Conservation (phyloP, 2,329 filamentous ascomycete species). For the Phialophora macrospora region DNA sequence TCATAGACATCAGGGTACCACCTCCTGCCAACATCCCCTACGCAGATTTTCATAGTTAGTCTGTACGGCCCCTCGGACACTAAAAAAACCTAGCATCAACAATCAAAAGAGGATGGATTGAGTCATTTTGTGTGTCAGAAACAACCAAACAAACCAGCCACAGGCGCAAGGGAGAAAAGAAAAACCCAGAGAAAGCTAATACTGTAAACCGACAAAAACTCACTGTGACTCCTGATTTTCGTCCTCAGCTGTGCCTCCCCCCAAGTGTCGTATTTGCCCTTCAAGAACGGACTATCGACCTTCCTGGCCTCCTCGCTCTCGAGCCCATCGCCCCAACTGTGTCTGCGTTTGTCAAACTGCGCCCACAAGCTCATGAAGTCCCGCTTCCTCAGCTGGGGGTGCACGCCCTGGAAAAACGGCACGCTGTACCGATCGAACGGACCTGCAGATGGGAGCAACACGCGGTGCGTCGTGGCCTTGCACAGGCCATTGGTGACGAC, state of each 20-base stretch:
- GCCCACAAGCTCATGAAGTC: conserved; percentile 48
- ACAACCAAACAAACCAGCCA: too few species aligned
- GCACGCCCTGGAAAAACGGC: conserved; percentile 58
- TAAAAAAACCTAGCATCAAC: not conserved
- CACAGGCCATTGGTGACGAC: conserved; percentile 51
- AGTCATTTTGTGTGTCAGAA: too few species aligned
- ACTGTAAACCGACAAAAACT: not conserved
- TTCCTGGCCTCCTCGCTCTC: conserved; percentile 47
- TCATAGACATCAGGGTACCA: conserved; percentile 58
- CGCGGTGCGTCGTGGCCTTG: conserved; percentile 52
- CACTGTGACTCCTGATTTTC: conserved; percentile 58
- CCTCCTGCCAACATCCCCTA: conserved; percentile 50
- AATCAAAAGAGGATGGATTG: not conserved
- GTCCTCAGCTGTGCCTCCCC: conserved; percentile 61
- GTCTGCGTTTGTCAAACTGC: conserved; percentile 45
- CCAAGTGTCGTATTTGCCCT: conserved; percentile 59
- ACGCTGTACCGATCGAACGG: conserved; percentile 50
- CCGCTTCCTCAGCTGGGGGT: conserved; percentile 52
- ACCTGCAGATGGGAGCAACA: conserved; percentile 45
- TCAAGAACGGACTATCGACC: conserved; percentile 58
- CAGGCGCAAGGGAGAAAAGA: not conserved
- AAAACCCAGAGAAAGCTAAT: not conserved
- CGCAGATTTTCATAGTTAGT: not conserved
- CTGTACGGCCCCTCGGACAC: not conserved
- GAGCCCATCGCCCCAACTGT: conserved; percentile 15